Evolutionary conservation across 1,284 basidiomycete genomes (phyloP).

Genomic region (Naganishia cerealis): DNA sequence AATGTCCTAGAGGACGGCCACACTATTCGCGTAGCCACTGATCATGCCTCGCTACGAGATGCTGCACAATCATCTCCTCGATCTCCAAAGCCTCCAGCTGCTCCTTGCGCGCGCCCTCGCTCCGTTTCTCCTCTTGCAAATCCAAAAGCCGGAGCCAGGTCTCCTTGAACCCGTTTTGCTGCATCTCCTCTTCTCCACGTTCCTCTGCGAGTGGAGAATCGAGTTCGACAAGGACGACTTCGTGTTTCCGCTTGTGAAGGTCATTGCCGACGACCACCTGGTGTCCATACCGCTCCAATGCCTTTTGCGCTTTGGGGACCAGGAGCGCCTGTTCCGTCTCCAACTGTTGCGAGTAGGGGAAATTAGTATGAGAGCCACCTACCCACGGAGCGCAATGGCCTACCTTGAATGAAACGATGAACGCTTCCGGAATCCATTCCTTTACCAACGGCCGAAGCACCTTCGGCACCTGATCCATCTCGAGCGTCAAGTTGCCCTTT

Average conservation of each 20-base stretch:
- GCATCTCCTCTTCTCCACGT: slow-evolving; percentile 24
- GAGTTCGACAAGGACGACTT: slow-evolving; percentile 80
- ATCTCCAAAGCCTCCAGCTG: slow-evolving; percentile 61
- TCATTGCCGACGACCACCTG: slow-evolving; percentile 97
- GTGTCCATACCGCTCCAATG: slow-evolving; percentile 90
- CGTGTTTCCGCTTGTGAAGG: slow-evolving; percentile 79
- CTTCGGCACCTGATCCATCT: slow-evolving; percentile 99
- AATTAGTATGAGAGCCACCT: background rate
- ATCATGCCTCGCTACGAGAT: slow-evolving; percentile 71
- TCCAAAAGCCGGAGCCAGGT: slow-evolving; percentile 72
- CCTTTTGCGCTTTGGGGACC: slow-evolving; percentile 83
- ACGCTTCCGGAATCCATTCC: slow-evolving; percentile 89
- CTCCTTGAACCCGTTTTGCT: slow-evolving; percentile 58
- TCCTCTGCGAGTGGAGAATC: slow-evolving; percentile 1
- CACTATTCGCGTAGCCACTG: slow-evolving; percentile 60
- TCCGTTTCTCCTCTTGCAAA: slow-evolving; percentile 58
- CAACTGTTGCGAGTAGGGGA: slow-evolving; percentile 61
- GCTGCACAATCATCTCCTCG: slow-evolving; percentile 82
- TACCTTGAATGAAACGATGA: slow-evolving; percentile 95
- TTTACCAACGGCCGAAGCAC: slow-evolving; percentile 87
- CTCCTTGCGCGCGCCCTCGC: slow-evolving; percentile 42
- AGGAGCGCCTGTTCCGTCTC: slow-evolving; percentile 84
- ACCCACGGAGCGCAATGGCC: slow-evolving; percentile 16
- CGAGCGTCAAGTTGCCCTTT: slow-evolving; percentile 85
- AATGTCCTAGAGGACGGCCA: background rate